Base-by-base conservation (phyloP, 169 alveolate species). In the Plasmodium fragile region DNA sequence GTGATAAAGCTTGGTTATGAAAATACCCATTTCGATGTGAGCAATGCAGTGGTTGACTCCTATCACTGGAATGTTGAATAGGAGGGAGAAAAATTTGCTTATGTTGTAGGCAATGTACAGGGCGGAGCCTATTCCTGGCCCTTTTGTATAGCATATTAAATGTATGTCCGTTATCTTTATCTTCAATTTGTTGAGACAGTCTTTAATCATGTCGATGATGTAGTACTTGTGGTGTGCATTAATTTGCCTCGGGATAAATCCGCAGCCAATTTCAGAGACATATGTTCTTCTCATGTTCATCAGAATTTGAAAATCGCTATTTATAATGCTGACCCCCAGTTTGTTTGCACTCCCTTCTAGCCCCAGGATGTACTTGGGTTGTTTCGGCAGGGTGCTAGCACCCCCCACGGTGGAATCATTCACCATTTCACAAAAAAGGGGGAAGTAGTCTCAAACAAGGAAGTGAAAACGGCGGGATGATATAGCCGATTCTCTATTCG, bases 51-150 rank as follows among this genome's bases (percentile, higher is more conserved):
- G 99, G 92, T 99, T 99, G 0, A 99, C 99, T 52, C 99, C 99
- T 28, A 99, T 97, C 2, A 99, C 96, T 0, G 99, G 99, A 30
- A 97, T 97, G 39, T 97, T 97, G 95, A 99, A 98, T 30, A 98
- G 96, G 65, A 96, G 96, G 72, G 99, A 96, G 77, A 99, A 92
- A 11, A 99, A 98, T 92, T 99, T 97, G 4, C 99, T 98, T 28
- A 99, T 99, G 22, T 98, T 81, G 16, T 99, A 99, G 30, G 99
- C 99, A 7, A 99, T 99, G 49, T 98, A 96, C 25, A 99, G 96
- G 13, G 99, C 99, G 52, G 98, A 98, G 3, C 99, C 99, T 98
- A 99, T 98, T 49, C 99, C 99, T n/a, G 99, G 99, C 2, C 99
- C 99, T 95, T 98, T 98, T 32, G 99, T 99, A 90, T 98, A 99